Evolutionary conservation across 169 alveolate genomes (phyloP).

Genomic region (Eimeria acervulina): DNA sequence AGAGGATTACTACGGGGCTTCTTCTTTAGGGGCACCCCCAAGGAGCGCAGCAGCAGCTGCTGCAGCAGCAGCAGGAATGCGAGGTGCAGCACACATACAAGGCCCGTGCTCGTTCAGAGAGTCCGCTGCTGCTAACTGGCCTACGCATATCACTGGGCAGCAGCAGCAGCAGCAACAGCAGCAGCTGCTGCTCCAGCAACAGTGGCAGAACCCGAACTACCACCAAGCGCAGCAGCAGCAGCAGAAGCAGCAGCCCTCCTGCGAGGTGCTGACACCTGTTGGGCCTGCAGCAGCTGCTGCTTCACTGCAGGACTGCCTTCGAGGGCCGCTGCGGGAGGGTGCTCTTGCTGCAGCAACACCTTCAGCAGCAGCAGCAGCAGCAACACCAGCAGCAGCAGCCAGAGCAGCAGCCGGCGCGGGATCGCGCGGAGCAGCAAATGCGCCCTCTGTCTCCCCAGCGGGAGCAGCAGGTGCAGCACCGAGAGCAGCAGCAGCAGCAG

Average conservation of each 20-base stretch:
- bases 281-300: neutral
- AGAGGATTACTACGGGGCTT: neutral
- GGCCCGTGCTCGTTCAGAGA: neutral
- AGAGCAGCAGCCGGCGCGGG: constrained; percentile 8
- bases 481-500: constrained; percentile 21
- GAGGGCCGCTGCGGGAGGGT: neutral
- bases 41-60: constrained; percentile 45
- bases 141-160: neutral
- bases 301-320: neutral
- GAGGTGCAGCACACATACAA: constrained; percentile 6
- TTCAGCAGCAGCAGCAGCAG: constrained; percentile 40
- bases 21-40: neutral
- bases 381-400: neutral
- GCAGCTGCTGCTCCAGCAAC: constrained; percentile 24
- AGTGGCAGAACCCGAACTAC: constrained; percentile 8
- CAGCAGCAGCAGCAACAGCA: constrained; percentile 29
- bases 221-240: constrained; percentile 13
- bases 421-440: neutral
- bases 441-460: neutral
- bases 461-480: neutral
- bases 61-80: constrained; percentile 53
- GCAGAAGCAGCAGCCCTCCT: constrained; percentile 31
- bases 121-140: neutral
- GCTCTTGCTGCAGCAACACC: constrained; percentile 6
- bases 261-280: constrained; percentile 8